Evolutionary conservation across 2,329 filamentous ascomycete species (phyloP).

Genomic region (Verticillium nonalfalfae): DNA sequence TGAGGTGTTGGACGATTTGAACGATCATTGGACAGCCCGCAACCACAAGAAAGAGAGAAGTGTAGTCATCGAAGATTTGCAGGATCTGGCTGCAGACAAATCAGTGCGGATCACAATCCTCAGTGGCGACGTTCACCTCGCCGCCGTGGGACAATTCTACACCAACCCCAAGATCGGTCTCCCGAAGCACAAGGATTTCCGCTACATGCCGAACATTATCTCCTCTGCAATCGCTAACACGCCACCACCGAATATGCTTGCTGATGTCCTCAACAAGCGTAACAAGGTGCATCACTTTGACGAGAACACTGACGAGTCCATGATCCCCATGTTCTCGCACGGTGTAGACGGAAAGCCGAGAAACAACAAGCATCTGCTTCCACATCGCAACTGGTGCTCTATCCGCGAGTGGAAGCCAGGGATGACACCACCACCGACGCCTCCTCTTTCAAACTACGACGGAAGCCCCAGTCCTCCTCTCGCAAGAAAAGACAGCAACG

Average conservation of each 20-base stretch:
- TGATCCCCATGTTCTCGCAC: constrained; percentile 88
- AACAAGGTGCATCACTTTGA: constrained; percentile 75
- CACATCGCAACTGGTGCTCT: constrained; percentile 91
- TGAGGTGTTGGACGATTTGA: constrained; percentile 85
- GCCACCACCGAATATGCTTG: constrained; percentile 80
- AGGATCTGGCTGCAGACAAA: constrained; percentile 88
- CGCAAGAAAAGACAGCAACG: constrained; percentile 17
- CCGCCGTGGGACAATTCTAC: constrained; percentile 90
- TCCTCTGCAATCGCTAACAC: constrained; percentile 93
- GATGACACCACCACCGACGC: constrained; percentile 64
- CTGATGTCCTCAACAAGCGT: constrained; percentile 86
- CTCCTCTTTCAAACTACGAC: constrained; percentile 44
- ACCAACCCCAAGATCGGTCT: constrained; percentile 76
- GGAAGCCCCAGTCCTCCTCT: constrained; percentile 30
- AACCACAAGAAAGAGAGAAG: constrained; percentile 88
- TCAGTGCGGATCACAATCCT: constrained; percentile 88
- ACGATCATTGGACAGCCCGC: constrained; percentile 97
- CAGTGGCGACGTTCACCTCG: constrained; percentile 89
- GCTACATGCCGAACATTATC: constrained; percentile 95
- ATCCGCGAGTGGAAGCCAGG: constrained; percentile 81
- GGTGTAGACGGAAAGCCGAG: constrained; percentile 84
- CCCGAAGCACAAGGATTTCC: constrained; percentile 83
- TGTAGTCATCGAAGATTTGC: constrained; percentile 81
- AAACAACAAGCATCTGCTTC: constrained; percentile 86
- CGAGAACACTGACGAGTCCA: constrained; percentile 80